phyloP scores from a whole-genome alignment of 257 asterid species.

The Cinchona pubescens region DNA sequence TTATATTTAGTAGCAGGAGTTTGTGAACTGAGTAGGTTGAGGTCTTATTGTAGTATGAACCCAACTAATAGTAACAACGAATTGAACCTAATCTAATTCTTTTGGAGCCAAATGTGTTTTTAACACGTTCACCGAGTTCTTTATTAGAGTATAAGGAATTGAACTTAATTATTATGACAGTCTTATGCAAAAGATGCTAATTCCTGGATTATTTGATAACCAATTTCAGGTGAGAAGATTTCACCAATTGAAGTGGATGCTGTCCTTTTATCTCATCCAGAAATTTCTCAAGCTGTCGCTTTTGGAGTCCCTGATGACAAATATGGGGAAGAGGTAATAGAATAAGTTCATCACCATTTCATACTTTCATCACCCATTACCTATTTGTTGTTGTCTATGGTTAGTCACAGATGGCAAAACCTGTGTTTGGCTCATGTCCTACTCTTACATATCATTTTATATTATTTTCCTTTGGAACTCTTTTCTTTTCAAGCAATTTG shows the following conservation, averaged over 20 bases:
- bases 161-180: neutral
- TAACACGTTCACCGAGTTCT: neutral
- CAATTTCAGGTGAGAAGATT: slow-evolving; percentile 80
- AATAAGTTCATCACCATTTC: neutral
- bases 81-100: neutral
- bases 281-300: slow-evolving; percentile 80
- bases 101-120: neutral
- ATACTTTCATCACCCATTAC: neutral
- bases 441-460: neutral
- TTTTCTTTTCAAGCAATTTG: neutral
- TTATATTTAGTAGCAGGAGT: neutral
- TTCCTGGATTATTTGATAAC: neutral
- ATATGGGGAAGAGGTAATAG: slow-evolving; percentile 90
- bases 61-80: neutral
- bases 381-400: neutral
- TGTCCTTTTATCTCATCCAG: slow-evolving; percentile 80
- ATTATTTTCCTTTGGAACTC: neutral
- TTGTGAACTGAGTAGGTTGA: neutral
- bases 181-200: neutral
- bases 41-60: neutral
- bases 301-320: slow-evolving; percentile 97
- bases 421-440: neutral
- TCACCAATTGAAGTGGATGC: slow-evolving; percentile 97
- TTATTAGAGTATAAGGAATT: neutral
- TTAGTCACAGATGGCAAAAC: neutral